A percentile compares a stretch with the other conserved stretches of the same genome.
These are phyloP conservation scores for Kalanchoe fedtschenkoi DNA, from an alignment of 164 flowering plant species.

Conservation along the genomic window DNA sequence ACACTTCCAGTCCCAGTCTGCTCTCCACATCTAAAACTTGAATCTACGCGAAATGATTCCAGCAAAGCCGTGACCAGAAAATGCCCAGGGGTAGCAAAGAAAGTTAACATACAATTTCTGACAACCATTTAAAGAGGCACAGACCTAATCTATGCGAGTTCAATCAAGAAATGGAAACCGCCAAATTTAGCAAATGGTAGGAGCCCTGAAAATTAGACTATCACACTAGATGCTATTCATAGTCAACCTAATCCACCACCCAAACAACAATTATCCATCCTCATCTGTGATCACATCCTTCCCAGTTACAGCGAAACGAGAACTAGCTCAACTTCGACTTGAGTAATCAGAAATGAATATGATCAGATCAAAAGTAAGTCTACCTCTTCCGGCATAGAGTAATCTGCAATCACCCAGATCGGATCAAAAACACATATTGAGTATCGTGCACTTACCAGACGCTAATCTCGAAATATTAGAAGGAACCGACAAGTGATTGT, in stretches of 20 bases:
- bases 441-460: conserved; percentile 55
- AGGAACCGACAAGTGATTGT: conserved; percentile 13
- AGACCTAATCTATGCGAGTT: background rate
- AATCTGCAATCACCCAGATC: conserved; percentile 18
- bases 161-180: background rate
- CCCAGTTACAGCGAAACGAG: background rate
- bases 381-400: background rate
- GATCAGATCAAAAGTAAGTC: no score
- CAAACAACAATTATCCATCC: no score
- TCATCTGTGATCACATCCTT: background rate
- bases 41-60: background rate
- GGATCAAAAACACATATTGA: no score
- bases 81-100: no score
- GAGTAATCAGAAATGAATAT: no score
- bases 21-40: background rate
- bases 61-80: no score
- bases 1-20: background rate
- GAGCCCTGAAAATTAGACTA: background rate
- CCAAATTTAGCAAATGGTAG: background rate
- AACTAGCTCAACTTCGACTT: no score
- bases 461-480: conserved; percentile 40
- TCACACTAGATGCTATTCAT: background rate
- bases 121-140: background rate
- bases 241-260: background rate
- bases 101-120: no score